These are phyloP conservation scores for Lupinus albus DNA, from an alignment of 306 rosid genomes.

Conservation along the genomic window DNA sequence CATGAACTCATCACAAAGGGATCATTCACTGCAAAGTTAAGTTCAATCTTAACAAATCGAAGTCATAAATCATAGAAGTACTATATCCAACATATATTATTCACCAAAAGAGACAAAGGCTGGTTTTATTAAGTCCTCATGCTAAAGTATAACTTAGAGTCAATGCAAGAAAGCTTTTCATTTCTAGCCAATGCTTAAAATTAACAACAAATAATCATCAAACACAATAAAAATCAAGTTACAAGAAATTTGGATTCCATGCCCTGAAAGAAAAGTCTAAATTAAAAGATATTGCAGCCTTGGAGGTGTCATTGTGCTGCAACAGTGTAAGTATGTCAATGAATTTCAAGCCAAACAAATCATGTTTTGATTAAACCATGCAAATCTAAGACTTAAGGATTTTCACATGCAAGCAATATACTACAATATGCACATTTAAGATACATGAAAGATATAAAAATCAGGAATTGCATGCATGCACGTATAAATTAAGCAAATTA, in stretches of 20 bases:
- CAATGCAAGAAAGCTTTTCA: background rate
- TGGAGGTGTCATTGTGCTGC: too few species aligned
- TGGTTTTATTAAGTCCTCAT: background rate
- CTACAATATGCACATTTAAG: background rate
- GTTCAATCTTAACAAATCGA: background rate
- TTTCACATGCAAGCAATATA: background rate
- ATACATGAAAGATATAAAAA: too few species aligned
- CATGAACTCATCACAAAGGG: constrained; percentile 92
- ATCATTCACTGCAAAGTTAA: constrained; percentile 69
- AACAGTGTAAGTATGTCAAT: too few species aligned
- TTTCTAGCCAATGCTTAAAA: background rate
- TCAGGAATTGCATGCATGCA: background rate
- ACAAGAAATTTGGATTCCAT: background rate
- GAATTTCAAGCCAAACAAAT: background rate
- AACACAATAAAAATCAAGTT: background rate
- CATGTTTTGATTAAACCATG: constrained; percentile 1
- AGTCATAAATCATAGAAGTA: background rate
- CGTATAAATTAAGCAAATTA: background rate
- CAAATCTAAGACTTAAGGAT: constrained; percentile 8
- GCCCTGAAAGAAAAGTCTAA: too few species aligned
- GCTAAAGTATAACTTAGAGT: background rate
- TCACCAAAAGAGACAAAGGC: constrained; percentile 4
- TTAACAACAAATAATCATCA: background rate
- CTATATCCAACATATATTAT: too few species aligned
- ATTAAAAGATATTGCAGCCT: too few species aligned